Percentiles rank a stretch among this genome's conserved stretches.
Evolutionary conservation across 208 protist genomes (phyloP).

Genomic region (Leptomonas seymouri): DNA sequence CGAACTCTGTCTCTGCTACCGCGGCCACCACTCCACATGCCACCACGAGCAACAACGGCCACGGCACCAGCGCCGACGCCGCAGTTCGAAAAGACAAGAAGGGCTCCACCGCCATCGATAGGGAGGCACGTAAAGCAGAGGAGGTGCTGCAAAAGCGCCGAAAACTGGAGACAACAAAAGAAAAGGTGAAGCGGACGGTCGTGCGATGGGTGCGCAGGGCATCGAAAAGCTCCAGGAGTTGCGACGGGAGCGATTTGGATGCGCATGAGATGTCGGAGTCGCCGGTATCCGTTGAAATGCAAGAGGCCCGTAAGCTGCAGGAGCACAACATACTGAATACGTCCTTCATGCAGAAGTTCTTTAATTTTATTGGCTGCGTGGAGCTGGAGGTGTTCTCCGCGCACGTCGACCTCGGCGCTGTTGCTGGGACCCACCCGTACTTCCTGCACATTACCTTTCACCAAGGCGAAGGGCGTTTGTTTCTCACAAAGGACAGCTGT

Average conservation of each 20-base stretch:
- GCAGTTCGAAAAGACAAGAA: background rate
- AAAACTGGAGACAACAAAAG: slow-evolving; percentile 8
- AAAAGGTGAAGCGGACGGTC: slow-evolving; percentile 10
- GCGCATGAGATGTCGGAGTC: slow-evolving; percentile 17
- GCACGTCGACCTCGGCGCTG: slow-evolving; percentile 76
- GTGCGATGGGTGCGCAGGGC: slow-evolving; percentile 21
- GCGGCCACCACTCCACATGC: slow-evolving; percentile 1
- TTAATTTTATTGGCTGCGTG: slow-evolving; percentile 71
- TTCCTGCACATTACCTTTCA: slow-evolving; percentile 80
- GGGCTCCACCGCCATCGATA: background rate
- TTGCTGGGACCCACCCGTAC: slow-evolving; percentile 64
- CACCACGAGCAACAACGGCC: slow-evolving; percentile 19
- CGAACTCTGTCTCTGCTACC: slow-evolving; percentile 1
- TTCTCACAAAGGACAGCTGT: slow-evolving; percentile 65
- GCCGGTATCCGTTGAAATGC: slow-evolving; percentile 28
- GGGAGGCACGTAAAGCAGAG: background rate
- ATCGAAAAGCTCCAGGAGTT: slow-evolving; percentile 18
- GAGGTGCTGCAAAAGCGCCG: background rate
- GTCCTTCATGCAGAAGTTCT: slow-evolving; percentile 66
- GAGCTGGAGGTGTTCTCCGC: slow-evolving; percentile 79
- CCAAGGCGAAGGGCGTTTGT: slow-evolving; percentile 62
- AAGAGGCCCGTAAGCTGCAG: slow-evolving; percentile 48
- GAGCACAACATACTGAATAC: slow-evolving; percentile 44
- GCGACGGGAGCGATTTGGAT: slow-evolving; percentile 26
- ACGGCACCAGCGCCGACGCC: background rate